Percentiles rank a stretch among this genome's conserved stretches.
Conservation (phyloP, 345 rosid species). For the Populus nigra region DNA sequence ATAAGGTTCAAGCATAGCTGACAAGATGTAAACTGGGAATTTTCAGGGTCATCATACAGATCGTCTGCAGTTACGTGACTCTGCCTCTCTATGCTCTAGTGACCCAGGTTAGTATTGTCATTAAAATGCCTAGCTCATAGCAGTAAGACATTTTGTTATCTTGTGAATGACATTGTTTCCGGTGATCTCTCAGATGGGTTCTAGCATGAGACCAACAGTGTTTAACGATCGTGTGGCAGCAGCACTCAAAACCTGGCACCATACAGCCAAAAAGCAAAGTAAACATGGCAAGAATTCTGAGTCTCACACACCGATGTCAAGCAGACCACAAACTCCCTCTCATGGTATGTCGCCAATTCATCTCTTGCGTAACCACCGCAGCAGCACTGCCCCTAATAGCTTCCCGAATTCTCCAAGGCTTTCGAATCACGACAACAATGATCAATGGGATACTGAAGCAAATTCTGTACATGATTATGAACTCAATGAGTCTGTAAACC, state of each 20-base stretch:
- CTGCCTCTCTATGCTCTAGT: slow-evolving; percentile 96
- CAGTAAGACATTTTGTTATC: not conserved
- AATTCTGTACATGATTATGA: slow-evolving; percentile 32
- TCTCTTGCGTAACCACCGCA: slow-evolving; percentile 48
- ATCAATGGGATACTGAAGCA: slow-evolving; percentile 53
- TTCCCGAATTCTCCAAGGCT: slow-evolving; percentile 39
- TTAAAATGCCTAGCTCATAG: not conserved
- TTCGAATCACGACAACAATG: slow-evolving; percentile 31
- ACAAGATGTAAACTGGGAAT: slow-evolving; percentile 4
- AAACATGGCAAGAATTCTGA: slow-evolving; percentile 54
- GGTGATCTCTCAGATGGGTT: slow-evolving; percentile 64
- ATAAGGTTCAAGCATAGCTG: not conserved
- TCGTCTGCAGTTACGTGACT: slow-evolving; percentile 90
- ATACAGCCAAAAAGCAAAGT: slow-evolving; percentile 51
- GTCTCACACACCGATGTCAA: slow-evolving; percentile 51
- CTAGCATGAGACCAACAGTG: slow-evolving; percentile 75
- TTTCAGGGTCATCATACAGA: slow-evolving; percentile 70
- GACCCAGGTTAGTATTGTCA: slow-evolving; percentile 60
- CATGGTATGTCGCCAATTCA: slow-evolving; percentile 70
- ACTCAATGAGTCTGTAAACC: slow-evolving; percentile 6
- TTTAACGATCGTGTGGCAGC: slow-evolving; percentile 73
- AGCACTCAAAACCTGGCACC: slow-evolving; percentile 80
- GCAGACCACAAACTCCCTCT: slow-evolving; percentile 68
- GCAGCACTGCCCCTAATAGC: slow-evolving; percentile 47
- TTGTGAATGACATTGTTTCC: not conserved